These are phyloP conservation scores for Fusarium foetens DNA, from an alignment of 2,329 filamentous ascomycete genomes.

Conservation along the genomic window DNA sequence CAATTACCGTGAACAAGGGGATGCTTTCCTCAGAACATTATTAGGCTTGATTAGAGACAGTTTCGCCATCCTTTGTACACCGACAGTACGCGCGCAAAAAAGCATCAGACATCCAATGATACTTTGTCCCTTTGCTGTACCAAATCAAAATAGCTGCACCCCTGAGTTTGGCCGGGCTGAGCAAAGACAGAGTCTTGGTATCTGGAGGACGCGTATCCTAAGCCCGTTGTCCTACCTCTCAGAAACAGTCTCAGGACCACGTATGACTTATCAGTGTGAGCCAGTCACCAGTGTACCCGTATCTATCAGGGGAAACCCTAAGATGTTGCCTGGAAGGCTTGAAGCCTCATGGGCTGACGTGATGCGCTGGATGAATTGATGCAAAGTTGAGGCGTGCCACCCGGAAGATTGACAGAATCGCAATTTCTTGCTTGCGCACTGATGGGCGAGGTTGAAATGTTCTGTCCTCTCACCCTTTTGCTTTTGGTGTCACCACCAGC, in stretches of 20 bases:
- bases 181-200: conserved; percentile 26
- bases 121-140: conserved; percentile 17
- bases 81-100: conserved; percentile 1
- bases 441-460: conserved; percentile 2
- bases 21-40: conserved; percentile 5
- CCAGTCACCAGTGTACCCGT: conserved; percentile 14
- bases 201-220: conserved; percentile 22
- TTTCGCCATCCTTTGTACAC: neutral
- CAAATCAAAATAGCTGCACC: conserved; percentile 25
- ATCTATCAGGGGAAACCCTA: conserved; percentile 5
- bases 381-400: conserved; percentile 24
- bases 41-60: conserved; percentile 5
- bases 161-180: conserved; percentile 24
- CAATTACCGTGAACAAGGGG: conserved; percentile 14
- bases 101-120: conserved; percentile 21
- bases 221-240: conserved; percentile 26
- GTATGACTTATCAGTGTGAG: neutral
- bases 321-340: conserved; percentile 1
- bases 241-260: conserved; percentile 10
- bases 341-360: conserved; percentile 33
- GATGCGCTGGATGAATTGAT: conserved; percentile 20
- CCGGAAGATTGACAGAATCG: neutral
- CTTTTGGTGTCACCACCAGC: conserved; percentile 29
- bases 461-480: neutral
- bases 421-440: neutral